phyloP scores from a whole-genome alignment of 345 rosid species.

The Salix suchowensis region DNA sequence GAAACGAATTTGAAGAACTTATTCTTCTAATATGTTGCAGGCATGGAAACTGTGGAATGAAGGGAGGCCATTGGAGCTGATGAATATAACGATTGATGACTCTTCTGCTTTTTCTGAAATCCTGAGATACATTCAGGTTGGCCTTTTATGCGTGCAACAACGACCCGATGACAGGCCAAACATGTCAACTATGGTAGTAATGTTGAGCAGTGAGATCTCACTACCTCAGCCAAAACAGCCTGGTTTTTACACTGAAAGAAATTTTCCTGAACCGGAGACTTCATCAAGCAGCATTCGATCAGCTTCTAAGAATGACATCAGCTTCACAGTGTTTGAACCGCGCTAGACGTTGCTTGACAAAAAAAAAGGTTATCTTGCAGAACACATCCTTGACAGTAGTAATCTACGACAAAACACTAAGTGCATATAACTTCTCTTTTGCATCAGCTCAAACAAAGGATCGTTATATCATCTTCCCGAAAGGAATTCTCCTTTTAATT shows the following conservation, averaged over 20 bases:
- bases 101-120: no score
- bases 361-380: neutral
- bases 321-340: constrained; percentile 21
- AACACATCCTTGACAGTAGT: neutral
- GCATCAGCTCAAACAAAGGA: neutral
- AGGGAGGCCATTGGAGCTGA: no score
- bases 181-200: constrained; percentile 31
- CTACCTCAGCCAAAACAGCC: constrained; percentile 42
- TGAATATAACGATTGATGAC: no score
- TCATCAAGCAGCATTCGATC: constrained; percentile 23
- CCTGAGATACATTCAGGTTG: no score
- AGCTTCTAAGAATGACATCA: constrained; percentile 24
- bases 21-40: neutral
- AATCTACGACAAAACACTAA: neutral
- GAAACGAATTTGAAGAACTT: neutral
- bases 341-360: constrained; percentile 7
- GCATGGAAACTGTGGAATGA: no score
- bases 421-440: neutral
- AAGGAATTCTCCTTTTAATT: no score
- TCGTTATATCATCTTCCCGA: neutral
- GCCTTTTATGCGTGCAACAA: no score
- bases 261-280: constrained; percentile 11
- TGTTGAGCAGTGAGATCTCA: constrained; percentile 38
- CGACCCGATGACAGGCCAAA: no score
- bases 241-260: constrained; percentile 30